These are phyloP conservation scores for Glutinoglossum americanum DNA, from an alignment of 495 filamentous ascomycete genomes.

Conservation along the genomic window DNA sequence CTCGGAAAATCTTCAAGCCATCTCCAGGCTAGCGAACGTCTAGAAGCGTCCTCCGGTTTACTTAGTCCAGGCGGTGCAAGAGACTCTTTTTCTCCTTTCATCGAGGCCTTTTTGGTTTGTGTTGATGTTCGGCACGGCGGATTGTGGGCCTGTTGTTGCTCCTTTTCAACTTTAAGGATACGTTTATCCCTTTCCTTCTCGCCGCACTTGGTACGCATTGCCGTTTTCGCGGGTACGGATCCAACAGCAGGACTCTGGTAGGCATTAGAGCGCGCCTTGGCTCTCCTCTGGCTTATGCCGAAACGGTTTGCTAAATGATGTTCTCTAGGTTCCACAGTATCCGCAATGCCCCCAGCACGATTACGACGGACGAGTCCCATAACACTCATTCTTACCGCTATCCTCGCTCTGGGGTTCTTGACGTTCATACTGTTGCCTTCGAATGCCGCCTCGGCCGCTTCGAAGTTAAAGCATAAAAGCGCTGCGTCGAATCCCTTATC, in stretches of 20 bases:
- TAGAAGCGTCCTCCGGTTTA: neutral
- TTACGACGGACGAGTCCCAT: conserved; percentile 47
- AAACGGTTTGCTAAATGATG: neutral
- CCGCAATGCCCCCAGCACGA: conserved; percentile 32
- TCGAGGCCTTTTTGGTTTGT: neutral
- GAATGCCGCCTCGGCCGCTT: conserved; percentile 19
- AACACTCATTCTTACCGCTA: conserved; percentile 35
- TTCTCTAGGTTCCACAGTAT: neutral
- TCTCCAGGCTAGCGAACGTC: neutral
- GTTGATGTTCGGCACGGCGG: neutral
- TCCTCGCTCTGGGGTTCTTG: conserved; percentile 41
- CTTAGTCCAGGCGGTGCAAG: neutral
- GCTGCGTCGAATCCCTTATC: conserved; percentile 50
- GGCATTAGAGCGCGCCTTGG: neutral
- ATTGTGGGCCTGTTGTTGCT: neutral
- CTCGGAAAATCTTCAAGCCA: neutral
- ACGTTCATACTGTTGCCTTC: conserved; percentile 37
- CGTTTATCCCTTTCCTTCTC: neutral
- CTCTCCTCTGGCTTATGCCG: neutral
- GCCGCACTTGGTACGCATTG: neutral
- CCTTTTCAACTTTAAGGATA: neutral
- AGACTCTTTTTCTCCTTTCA: neutral
- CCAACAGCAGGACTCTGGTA: neutral
- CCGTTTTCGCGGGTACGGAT: neutral
- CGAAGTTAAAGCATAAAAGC: conserved; percentile 28